Evolutionary conservation across 2,329 filamentous ascomycete species (phyloP).

Genomic region (Colletotrichum horii): DNA sequence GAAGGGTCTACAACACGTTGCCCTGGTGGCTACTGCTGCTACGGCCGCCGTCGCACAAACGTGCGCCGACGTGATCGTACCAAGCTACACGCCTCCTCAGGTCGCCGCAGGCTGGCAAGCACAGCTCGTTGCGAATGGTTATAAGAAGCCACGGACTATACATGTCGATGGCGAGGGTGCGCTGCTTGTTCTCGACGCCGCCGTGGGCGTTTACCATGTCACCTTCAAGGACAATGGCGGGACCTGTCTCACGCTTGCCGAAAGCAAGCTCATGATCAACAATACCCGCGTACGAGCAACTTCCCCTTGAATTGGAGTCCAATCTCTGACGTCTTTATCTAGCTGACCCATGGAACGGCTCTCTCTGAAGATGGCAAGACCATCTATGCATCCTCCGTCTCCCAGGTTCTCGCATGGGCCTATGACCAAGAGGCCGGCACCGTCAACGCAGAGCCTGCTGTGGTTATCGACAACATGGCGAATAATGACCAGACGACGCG

Average conservation of each 20-base stretch:
- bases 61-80: conserved; percentile 40
- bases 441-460: conserved; percentile 48
- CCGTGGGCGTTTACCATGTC: conserved; percentile 46
- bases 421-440: conserved; percentile 63
- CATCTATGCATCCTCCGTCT: conserved; percentile 61
- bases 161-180: conserved; percentile 50
- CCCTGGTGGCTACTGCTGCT: not conserved
- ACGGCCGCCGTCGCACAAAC: conserved; percentile 10
- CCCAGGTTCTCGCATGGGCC: conserved; percentile 66
- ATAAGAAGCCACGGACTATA: conserved; percentile 49
- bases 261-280: conserved; percentile 37
- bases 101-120: conserved; percentile 49
- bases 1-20: conserved; percentile 5
- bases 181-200: conserved; percentile 50
- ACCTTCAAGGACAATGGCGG: conserved; percentile 44
- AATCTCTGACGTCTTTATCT: not conserved
- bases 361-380: conserved; percentile 57
- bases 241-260: conserved; percentile 44
- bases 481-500: conserved; percentile 68
- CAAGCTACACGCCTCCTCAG: conserved; percentile 39
- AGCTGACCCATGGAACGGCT: conserved; percentile 63
- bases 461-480: conserved; percentile 56
- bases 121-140: conserved; percentile 45
- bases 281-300: conserved; percentile 35
- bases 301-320: not conserved